Evolutionary conservation across 2,329 filamentous ascomycete genomes (phyloP).

Genomic region (Aureobasidium subglaciale): DNA sequence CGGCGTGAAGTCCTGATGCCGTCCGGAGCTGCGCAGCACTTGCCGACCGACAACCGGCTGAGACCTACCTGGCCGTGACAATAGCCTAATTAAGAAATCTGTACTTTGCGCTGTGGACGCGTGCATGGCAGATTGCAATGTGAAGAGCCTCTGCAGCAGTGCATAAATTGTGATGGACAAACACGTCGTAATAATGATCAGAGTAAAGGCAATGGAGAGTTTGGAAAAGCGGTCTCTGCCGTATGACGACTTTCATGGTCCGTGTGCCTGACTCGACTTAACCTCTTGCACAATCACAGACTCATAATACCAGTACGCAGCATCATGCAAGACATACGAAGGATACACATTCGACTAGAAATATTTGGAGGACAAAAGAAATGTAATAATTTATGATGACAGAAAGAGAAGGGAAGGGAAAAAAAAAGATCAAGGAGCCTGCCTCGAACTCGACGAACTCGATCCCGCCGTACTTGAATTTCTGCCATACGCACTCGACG

Average conservation of each 20-base stretch:
- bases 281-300: background rate
- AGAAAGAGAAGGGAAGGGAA: background rate
- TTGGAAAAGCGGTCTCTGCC: background rate
- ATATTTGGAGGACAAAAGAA: background rate
- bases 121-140: too few species aligned
- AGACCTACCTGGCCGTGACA: background rate
- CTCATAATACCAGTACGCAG: background rate
- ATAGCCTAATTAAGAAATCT: too few species aligned
- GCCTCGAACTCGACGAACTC: background rate
- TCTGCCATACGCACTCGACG: background rate
- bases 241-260: background rate
- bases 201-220: background rate
- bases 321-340: too few species aligned
- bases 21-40: background rate
- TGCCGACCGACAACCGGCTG: background rate
- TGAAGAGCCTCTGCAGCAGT: too few species aligned
- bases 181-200: background rate
- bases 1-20: background rate
- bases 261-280: background rate
- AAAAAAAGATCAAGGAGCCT: slow-evolving; percentile 1
- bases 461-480: background rate
- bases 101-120: too few species aligned
- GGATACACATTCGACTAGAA: background rate
- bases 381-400: background rate
- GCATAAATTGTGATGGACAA: background rate